Evolutionary conservation across 106 monocot genomes (phyloP), one percentile per base, ranked within the genome.

Genomic region (Gastrodia elata): DNA sequence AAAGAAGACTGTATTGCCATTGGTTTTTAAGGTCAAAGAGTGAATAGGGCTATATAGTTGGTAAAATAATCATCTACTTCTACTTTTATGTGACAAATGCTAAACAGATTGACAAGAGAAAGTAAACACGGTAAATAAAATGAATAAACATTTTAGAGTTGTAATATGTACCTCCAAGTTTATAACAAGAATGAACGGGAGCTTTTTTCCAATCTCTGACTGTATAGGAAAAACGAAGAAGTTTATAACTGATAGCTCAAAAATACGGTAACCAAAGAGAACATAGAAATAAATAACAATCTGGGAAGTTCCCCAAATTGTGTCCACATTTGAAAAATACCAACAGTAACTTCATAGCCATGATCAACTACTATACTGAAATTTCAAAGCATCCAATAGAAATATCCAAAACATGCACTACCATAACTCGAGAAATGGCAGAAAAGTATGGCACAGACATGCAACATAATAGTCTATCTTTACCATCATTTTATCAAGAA

Each of bases 121-220:
- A 25, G 1, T 9, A 61, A 61, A 61, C 32, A 61, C 30, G 32
- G 27, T 15, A 30, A 30, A 40, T 9, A 41, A 69, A 39, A 69
- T 41, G 6, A 61, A 32, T 11, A n/a, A 3, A 32, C 27, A 30
- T 30, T 32, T 61, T 13, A 9, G 61, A 61, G 30, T 32, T 61
- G 32, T 55, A 27, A 56, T 39, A 74, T 37, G 24, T 37, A 97
- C 96, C 96, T 97, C 76, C 80, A 97, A 75, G 44, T 97, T 97
- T 81, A 97, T 83, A 41, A 86, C 73, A n/a, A 97, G 77, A 43
- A 97, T 86, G 38, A 97, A 92, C 46, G 96, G 96, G 39, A 97
- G 80, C 77, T 84, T 90, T 69, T 83, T 92, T 42, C 82, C 96
- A 44, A 84, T 84, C 82, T 97, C 92, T 67, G 92, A 86, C 96